Base-by-base conservation (phyloP, 73 alveolate genomes). In the Urostyla sp. region DNA sequence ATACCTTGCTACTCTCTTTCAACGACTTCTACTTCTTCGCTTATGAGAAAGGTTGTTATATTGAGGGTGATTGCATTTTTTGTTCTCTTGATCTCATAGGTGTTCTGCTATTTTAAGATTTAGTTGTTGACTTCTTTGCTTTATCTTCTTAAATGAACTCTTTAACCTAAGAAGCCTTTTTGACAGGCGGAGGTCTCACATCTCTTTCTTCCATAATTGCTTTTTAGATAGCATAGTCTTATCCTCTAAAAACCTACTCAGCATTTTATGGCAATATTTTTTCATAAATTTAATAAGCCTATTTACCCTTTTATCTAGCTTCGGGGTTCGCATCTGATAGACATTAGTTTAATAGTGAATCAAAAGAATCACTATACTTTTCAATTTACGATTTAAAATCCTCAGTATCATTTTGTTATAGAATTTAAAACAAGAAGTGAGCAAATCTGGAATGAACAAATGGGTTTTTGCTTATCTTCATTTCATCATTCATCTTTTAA, bases 171-270 rank as follows among this genome's bases (percentile, higher is more conserved):
- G 23, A 15, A 18, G n/a, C 16, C 16, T 11, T 40, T 40, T 40
- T 13, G 52, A 13, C 52, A 40, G 11, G 11, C 52, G 11, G 4
- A 15, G 37, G 28, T 23, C 16, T 15, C 6, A 38, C 7, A 44
- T 66, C 80, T 21, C 69, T 45, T 8, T 69, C 83, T 21, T 69
- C 83, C 10, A 28, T 20, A 49, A 69, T 69, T 1, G 83, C 83
- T 46, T 34, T 69, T 32, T 69, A 48, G 10, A 69, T 69, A 13
- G 35, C 34, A 49, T 69, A 69, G 40, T 69, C 83, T 13, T 46
- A 36, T 20, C 44, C 32, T 32, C 18, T 69, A 23, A 46, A 69
- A 1, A 69, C 3, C 1, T 69, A 1, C 24, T 69, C 83, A 16
- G 83, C 83, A 18, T 69, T 57, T 4, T 44, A 3, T 11, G 83